These are phyloP conservation scores for Pseudogymnoascus sp. DNA, from an alignment of 2,329 filamentous ascomycete genomes.

Conservation along the genomic window DNA sequence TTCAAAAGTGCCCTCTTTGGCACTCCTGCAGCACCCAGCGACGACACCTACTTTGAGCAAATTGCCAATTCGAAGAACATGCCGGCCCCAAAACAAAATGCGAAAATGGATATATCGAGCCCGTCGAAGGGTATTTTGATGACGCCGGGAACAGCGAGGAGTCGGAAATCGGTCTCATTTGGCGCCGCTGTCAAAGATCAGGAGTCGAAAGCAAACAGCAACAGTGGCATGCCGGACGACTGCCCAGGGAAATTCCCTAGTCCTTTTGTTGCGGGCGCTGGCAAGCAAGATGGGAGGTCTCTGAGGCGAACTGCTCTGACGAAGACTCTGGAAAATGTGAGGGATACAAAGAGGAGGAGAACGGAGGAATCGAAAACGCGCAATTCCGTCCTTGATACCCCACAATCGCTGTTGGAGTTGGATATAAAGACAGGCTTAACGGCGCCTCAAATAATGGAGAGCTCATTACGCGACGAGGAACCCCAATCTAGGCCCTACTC, in stretches of 20 bases:
- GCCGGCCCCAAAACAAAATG: constrained; percentile 14
- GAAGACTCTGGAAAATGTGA: constrained; percentile 40
- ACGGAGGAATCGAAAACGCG: neutral
- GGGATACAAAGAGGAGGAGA: constrained; percentile 23
- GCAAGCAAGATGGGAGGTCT: neutral
- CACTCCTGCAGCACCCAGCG: constrained; percentile 39
- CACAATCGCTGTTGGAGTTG: constrained; percentile 2
- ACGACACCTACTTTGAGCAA: constrained; percentile 28
- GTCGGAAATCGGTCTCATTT: constrained; percentile 60
- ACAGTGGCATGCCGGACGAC: constrained; percentile 26
- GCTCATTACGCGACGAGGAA: constrained; percentile 7
- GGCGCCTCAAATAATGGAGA: constrained; percentile 6
- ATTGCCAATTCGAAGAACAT: constrained; percentile 28
- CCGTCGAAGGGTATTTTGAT: constrained; percentile 46
- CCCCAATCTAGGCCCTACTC: constrained; percentile 24
- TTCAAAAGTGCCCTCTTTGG: constrained; percentile 59
- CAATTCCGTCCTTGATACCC: neutral
- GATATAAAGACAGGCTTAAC: constrained; percentile 7
- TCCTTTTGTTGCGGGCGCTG: constrained; percentile 18
- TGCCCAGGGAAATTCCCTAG: constrained; percentile 27
- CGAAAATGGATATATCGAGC: neutral
- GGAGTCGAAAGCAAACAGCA: constrained; percentile 18
- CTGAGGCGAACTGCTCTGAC: constrained; percentile 34
- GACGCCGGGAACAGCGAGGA: constrained; percentile 55
- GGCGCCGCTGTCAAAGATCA: constrained; percentile 38